These are phyloP conservation scores for Coix lacrymajobi DNA, from an alignment of 176 grass and related monocot species.

Conservation along the genomic window DNA sequence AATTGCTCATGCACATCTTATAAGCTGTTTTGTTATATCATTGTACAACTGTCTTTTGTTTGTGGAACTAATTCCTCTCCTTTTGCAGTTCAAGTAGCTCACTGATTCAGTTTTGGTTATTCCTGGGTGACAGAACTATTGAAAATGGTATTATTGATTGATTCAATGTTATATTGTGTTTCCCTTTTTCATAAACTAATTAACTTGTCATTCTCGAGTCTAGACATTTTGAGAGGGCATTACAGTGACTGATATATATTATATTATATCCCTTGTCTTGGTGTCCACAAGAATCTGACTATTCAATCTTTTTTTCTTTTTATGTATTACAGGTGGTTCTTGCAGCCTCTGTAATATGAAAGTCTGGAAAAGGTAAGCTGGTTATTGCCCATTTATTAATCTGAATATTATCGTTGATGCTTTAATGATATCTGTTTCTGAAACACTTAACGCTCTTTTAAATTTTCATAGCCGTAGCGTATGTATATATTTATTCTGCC, in stretches of 20 bases:
- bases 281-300: not conserved
- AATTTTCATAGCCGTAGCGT: not conserved
- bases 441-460: not conserved
- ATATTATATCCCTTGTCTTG: not conserved
- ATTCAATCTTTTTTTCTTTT: constrained; percentile 24
- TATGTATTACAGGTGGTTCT: constrained; percentile 63
- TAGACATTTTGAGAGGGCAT: not conserved
- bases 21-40: not conserved
- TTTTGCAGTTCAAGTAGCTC: constrained; percentile 17
- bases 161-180: constrained; percentile 11
- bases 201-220: not conserved
- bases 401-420: not conserved
- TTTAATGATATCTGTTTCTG: not conserved
- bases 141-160: constrained; percentile 41
- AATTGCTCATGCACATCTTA: not conserved
- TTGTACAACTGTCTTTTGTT: not conserved
- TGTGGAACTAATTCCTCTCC: constrained; percentile 14
- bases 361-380: constrained; percentile 73
- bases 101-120: constrained; percentile 15
- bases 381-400: not conserved
- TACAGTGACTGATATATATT: not conserved
- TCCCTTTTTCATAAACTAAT: not conserved
- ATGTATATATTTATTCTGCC: not conserved
- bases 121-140: not conserved
- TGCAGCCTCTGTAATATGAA: constrained; percentile 63